phyloP scores from a whole-genome alignment of 1,139 yeast species.

The Wickerhamomyces sp. region DNA sequence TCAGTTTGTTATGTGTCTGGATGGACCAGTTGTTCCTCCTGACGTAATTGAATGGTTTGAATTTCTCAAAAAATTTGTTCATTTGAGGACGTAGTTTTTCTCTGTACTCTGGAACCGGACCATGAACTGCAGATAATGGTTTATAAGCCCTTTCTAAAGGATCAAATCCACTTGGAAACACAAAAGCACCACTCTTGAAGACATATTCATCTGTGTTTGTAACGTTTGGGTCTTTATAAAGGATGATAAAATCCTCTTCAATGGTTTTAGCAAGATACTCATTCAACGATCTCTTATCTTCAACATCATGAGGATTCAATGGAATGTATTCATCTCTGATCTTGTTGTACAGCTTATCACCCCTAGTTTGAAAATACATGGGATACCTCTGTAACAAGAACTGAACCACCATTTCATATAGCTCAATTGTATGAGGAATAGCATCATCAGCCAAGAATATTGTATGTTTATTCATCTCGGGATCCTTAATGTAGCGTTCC shows the following conservation, averaged over 20 bases:
- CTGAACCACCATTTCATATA: conserved; percentile 43
- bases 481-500: conserved; percentile 35
- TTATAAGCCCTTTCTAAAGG: conserved; percentile 51
- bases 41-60: conserved; percentile 57
- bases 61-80: conserved; percentile 68
- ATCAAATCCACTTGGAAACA: conserved; percentile 74
- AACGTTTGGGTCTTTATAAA: conserved; percentile 44
- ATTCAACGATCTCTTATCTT: conserved; percentile 30
- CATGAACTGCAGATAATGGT: conserved; percentile 55
- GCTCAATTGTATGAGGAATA: conserved; percentile 48
- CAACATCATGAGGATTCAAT: conserved; percentile 14
- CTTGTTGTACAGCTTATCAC: conserved; percentile 34
- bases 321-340: conserved; percentile 40
- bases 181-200: conserved; percentile 59
- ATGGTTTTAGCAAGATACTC: conserved; percentile 40
- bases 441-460: conserved; percentile 27
- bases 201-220: conserved; percentile 52
- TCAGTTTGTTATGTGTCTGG: conserved; percentile 62
- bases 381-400: conserved; percentile 57
- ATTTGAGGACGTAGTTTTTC: conserved; percentile 62
- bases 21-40: conserved; percentile 77
- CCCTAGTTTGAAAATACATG: conserved; percentile 38
- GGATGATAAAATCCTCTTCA: conserved; percentile 63
- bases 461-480: conserved; percentile 23
- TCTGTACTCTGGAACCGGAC: conserved; percentile 67